Conservation (phyloP, 1,284 basidiomycete genomes). For the Xanthoconium separans region DNA sequence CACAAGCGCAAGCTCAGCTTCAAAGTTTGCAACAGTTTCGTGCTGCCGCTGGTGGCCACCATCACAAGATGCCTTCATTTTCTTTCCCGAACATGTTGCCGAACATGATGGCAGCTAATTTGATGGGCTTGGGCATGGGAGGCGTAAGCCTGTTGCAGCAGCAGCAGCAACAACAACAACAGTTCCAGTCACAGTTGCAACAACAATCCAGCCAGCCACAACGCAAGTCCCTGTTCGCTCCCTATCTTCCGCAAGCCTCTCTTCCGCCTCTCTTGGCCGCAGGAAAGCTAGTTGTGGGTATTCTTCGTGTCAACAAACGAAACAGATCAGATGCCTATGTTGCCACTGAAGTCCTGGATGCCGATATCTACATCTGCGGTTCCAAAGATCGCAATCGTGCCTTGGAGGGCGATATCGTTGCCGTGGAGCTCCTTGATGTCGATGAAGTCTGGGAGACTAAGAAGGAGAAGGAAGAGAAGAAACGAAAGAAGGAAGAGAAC, state of each 20-base stretch:
- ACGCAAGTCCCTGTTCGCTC: slow-evolving; percentile 98
- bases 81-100: slow-evolving; percentile 96
- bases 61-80: slow-evolving; percentile 96
- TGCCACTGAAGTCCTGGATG: slow-evolving; percentile 97
- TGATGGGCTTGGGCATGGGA: slow-evolving; percentile 85
- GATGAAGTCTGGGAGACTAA: slow-evolving; percentile 99
- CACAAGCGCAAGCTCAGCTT: slow-evolving; percentile 94
- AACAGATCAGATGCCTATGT: slow-evolving; percentile 99
- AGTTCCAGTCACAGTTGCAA: slow-evolving; percentile 87
- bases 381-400: slow-evolving; percentile 99
- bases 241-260: slow-evolving; percentile 97
- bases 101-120: slow-evolving; percentile 93
- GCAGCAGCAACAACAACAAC: slow-evolving; percentile 74
- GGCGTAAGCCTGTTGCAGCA: slow-evolving; percentile 80
- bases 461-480: slow-evolving; percentile 99
- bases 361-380: slow-evolving; percentile 98
- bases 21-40: slow-evolving; percentile 97
- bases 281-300: slow-evolving; percentile 97
- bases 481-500: slow-evolving; percentile 99
- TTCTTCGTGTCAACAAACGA: slow-evolving; percentile 97
- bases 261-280: slow-evolving; percentile 96
- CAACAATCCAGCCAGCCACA: slow-evolving; percentile 88
- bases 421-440: slow-evolving; percentile 96
- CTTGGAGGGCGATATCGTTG: slow-evolving; percentile 97
- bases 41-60: slow-evolving; percentile 91